Evolutionary conservation across 306 rosid genomes (phyloP), one percentile per base, ranked within the genome.

Genomic region (Trifolium dubium): DNA sequence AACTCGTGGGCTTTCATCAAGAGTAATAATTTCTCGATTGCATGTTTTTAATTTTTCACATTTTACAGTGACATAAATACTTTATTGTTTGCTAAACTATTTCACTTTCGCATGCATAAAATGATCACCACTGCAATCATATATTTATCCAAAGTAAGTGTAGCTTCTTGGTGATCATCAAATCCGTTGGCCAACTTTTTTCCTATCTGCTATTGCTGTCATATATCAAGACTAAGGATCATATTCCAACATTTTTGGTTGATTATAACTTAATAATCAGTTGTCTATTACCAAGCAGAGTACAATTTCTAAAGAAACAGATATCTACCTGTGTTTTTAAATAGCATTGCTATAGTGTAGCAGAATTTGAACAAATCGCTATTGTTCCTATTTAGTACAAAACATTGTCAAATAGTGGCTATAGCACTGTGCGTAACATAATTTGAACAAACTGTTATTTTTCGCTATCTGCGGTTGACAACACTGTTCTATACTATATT

Each of bases 1-100:
- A 89, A 81, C 96, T 94, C 23, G 99, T 89, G 76, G 96, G 90
- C 56, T 86, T 87, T 75, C 98, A 92, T 85, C 99, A 89, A 78
- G 98, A 94, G 96, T 94, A 86, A 74, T 73, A 69, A 15, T 80
- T 82, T 85, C 63, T 41, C 8, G 17, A 18, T 64, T 23, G 23
- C 76, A 15, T 74, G 35, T 19, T 77, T 60, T 50, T 74, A 9
- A 30, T 59, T 65, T 47, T 47, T 73, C 12, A 46, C 69, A 17
- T 50, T 72, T 60, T 79, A 23, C 63, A 55, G 29, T 29, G 30
- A 18, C 40, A 15, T 67, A 40, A 58, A 49, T 40, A 49, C 49
- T 62, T 61, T 68, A 12, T 51, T 67, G n/a, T 56, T 77, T 56
- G 30, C 40, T 56, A 18, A 43, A 23, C 51, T 71, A 58, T 68